phyloP scores from a whole-genome alignment of 2,329 filamentous ascomycete species.

The Cladosporium sp. region DNA sequence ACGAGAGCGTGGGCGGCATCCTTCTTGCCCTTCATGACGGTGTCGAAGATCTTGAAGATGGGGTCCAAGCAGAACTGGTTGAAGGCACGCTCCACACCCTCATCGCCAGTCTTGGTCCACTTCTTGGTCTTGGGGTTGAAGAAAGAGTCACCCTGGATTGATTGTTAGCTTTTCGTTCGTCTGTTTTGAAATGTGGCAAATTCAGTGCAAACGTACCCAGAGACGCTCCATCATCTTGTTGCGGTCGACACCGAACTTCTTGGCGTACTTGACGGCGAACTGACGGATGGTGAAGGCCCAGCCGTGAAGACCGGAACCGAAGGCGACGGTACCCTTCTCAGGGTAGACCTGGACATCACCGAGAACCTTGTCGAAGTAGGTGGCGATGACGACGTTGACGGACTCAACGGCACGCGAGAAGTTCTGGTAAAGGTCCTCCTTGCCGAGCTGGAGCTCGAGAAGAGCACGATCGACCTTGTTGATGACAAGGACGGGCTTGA shows the following conservation, averaged over 20 bases:
- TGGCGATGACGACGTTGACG: constrained; percentile 99
- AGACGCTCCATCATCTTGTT: constrained; percentile 99
- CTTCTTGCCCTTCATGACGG: constrained; percentile 98
- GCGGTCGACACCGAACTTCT: constrained; percentile 99
- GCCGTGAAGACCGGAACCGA: constrained; percentile 99
- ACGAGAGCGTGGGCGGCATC: constrained; percentile 82
- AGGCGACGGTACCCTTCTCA: constrained; percentile 94
- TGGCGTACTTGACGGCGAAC: constrained; percentile 93
- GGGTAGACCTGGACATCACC: constrained; percentile 99
- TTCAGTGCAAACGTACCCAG: constrained; percentile 66
- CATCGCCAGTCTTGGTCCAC: constrained; percentile 90
- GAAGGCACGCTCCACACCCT: constrained; percentile 95
- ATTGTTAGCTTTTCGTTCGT: constrained; percentile 23
- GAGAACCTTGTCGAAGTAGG: constrained; percentile 94
- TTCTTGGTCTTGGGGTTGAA: constrained; percentile 99
- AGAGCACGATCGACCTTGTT: constrained; percentile 99
- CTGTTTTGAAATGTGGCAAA: not conserved
- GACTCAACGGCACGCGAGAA: constrained; percentile 99
- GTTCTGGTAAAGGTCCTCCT: constrained; percentile 99
- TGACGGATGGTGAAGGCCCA: constrained; percentile 99
- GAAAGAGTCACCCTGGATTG: constrained; percentile 81
- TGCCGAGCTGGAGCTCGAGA: constrained; percentile 95
- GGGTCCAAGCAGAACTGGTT: constrained; percentile 99
- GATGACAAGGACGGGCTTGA: constrained; percentile 99
- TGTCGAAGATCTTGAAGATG: constrained; percentile 98